These are phyloP conservation scores for Chenopodium berlandieri DNA, from an alignment of 148 eudicot genomes.

Conservation along the genomic window DNA sequence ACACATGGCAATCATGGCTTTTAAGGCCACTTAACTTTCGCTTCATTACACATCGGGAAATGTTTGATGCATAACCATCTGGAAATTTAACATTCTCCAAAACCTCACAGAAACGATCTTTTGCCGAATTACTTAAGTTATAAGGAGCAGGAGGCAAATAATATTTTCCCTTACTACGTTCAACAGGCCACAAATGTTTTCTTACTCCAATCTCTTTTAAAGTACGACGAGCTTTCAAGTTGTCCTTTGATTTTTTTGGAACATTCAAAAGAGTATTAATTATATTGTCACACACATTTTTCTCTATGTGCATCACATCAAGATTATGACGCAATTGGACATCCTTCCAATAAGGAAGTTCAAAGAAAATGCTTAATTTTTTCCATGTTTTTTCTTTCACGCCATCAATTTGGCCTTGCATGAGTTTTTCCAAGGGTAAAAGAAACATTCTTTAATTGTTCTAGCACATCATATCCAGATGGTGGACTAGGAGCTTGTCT, in stretches of 20 bases:
- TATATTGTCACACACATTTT: not conserved
- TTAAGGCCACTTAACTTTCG: not conserved
- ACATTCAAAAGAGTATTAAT: not conserved
- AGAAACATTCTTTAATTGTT: not conserved
- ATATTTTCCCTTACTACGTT: too few relatives aligned
- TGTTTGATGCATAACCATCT: not conserved
- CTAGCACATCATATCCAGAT: not conserved
- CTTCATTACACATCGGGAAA: not conserved
- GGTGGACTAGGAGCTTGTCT: not conserved
- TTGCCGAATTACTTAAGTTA: not conserved
- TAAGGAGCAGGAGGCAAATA: not conserved
- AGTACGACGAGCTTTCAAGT: too few relatives aligned
- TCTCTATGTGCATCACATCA: conserved; percentile 13
- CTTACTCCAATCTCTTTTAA: too few relatives aligned
- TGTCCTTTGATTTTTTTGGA: too few relatives aligned
- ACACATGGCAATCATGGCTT: not conserved
- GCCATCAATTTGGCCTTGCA: not conserved
- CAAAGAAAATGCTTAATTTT: not conserved
- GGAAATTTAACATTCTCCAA: not conserved
- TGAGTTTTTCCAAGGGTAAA: conserved; percentile 9
- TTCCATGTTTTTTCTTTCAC: conserved; percentile 9
- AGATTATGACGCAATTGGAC: not conserved
- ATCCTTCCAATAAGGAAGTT: conserved; percentile 18
- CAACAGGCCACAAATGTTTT: too few relatives aligned
- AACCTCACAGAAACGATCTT: not conserved